Conservation (phyloP, 345 rosid genomes). For the Gossypium longicalyx region DNA sequence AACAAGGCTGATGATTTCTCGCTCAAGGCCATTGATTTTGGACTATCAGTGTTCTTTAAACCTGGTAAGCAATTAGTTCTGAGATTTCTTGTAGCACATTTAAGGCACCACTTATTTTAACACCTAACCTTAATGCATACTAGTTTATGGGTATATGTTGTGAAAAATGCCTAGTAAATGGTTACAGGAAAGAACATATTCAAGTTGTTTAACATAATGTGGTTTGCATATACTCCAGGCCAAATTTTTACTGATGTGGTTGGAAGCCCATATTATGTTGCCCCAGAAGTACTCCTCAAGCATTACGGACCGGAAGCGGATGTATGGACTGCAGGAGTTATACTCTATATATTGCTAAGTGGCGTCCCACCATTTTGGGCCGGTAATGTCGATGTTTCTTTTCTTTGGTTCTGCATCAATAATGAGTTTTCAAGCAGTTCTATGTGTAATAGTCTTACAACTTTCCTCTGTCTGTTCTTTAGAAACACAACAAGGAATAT, state of each 20-base stretch:
- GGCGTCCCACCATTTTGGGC: conserved; percentile 48
- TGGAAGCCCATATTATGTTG: conserved; percentile 95
- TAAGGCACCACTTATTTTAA: not conserved
- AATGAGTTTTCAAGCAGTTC: conserved; percentile 8
- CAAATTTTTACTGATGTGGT: conserved; percentile 93
- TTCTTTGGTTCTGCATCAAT: not conserved
- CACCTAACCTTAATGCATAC: not conserved
- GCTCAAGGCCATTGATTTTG: conserved; percentile 96
- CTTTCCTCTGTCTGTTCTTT: conserved; percentile 21
- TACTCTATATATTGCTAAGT: not conserved
- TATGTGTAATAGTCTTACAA: conserved; percentile 16
- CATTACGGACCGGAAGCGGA: conserved; percentile 38
- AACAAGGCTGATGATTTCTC: conserved; percentile 96
- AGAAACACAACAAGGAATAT: conserved; percentile 99
- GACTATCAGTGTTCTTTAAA: conserved; percentile 95
- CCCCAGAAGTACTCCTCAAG: conserved; percentile 93
- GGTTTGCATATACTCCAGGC: conserved; percentile 41
- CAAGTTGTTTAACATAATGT: conserved; percentile 8
- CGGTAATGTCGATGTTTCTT: conserved; percentile 39
- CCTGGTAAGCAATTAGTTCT: conserved; percentile 49
- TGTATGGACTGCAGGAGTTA: conserved; percentile 4
- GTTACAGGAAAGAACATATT: not conserved
- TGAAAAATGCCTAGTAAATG: too few relatives aligned
- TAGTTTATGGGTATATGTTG: not conserved
- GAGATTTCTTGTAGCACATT: not conserved